Conservation (phyloP, 345 rosid genomes). For the Stellera chamaejasme region DNA sequence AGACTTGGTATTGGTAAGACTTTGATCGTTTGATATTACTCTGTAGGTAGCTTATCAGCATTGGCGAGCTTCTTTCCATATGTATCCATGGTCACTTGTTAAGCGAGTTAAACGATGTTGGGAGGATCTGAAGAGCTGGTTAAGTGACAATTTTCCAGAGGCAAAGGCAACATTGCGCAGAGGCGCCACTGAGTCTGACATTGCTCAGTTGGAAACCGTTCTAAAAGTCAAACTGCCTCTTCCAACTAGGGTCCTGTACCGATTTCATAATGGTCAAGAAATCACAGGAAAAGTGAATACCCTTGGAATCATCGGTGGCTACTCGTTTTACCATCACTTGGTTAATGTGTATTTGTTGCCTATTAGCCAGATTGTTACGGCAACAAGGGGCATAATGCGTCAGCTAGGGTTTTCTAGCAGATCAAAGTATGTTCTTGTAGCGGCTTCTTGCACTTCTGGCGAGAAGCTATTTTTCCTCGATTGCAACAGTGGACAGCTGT, state of each 20-base stretch:
- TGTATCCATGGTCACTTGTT: slow-evolving; percentile 87
- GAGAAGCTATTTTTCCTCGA: slow-evolving; percentile 66
- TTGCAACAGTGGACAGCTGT: slow-evolving; percentile 63
- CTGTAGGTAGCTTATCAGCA: slow-evolving; percentile 45
- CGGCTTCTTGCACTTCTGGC: slow-evolving; percentile 28
- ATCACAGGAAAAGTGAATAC: background rate
- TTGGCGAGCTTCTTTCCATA: slow-evolving; percentile 67
- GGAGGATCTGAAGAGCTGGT: slow-evolving; percentile 62
- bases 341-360: slow-evolving; percentile 73
- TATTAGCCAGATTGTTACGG: slow-evolving; percentile 33
- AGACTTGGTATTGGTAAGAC: too few species aligned
- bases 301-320: slow-evolving; percentile 81
- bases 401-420: slow-evolving; percentile 19
- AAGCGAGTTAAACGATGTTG: slow-evolving; percentile 63
- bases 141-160: slow-evolving; percentile 59
- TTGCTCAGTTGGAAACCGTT: slow-evolving; percentile 35
- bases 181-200: slow-evolving; percentile 71
- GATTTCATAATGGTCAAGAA: slow-evolving; percentile 80
- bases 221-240: slow-evolving; percentile 66
- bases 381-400: slow-evolving; percentile 25
- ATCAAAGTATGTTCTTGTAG: slow-evolving; percentile 44
- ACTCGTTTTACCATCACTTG: slow-evolving; percentile 31
- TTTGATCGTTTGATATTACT: background rate
- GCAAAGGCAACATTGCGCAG: slow-evolving; percentile 51
- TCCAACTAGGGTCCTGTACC: slow-evolving; percentile 70